A percentile compares a stretch with the other conserved stretches of the same genome.
phyloP scores from a whole-genome alignment of 768 basidiomycete species.

The Mycena galericulata region DNA sequence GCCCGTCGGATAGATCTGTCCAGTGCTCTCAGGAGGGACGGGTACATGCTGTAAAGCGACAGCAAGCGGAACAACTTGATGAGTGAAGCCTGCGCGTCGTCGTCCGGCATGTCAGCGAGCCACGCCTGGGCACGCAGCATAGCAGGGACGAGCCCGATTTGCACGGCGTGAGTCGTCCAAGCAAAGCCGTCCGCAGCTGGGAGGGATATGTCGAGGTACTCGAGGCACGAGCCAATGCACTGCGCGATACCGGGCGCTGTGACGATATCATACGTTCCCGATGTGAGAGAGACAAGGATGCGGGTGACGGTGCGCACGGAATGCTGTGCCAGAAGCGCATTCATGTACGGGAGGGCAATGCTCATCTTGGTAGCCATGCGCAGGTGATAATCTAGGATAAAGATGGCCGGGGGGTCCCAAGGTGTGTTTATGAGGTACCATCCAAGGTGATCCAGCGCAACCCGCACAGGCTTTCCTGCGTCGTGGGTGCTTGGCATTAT shows the following conservation, averaged over 20 bases:
- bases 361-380: conserved; percentile 28
- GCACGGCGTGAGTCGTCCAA: conserved; percentile 32
- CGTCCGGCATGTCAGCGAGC: conserved; percentile 30
- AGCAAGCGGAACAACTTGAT: conserved; percentile 22
- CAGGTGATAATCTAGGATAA: conserved; percentile 33
- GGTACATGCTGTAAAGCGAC: conserved; percentile 32
- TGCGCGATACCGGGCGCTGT: conserved; percentile 26
- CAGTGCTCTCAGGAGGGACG: conserved; percentile 28
- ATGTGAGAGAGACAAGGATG: conserved; percentile 30
- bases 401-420: conserved; percentile 24
- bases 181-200: conserved; percentile 27
- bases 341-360: conserved; percentile 13
- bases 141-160: conserved; percentile 30
- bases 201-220: conserved; percentile 22
- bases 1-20: conserved; percentile 1
- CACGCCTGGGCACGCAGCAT: conserved; percentile 29
- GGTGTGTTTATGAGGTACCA: conserved; percentile 27
- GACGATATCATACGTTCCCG: conserved; percentile 17
- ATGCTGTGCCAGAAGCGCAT: conserved; percentile 19
- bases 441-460: conserved; percentile 26
- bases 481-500: conserved; percentile 26
- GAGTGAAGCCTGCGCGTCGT: conserved; percentile 10
- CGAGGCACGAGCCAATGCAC: conserved; percentile 24
- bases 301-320: conserved; percentile 30
- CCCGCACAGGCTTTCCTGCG: conserved; percentile 24